A percentile compares a stretch with the other conserved stretches of the same genome.
Conservation (phyloP, 2,329 filamentous ascomycete genomes). For the Setomelanomma holmii region DNA sequence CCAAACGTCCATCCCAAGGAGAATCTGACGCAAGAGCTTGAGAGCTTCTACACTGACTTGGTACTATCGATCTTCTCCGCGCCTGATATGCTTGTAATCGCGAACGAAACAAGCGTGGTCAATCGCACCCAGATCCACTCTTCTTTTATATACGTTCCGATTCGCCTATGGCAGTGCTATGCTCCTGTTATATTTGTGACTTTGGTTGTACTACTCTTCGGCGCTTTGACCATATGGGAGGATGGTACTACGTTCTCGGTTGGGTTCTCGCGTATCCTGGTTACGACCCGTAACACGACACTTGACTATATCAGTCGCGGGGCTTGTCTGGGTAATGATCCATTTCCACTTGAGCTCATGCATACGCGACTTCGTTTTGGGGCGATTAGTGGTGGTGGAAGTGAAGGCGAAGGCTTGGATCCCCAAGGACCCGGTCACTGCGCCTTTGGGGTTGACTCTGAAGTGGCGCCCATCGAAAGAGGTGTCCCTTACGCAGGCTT, state of each 20-base stretch:
- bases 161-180: constrained; percentile 43
- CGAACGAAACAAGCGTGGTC: constrained; percentile 18
- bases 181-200: constrained; percentile 38
- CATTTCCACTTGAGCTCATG: constrained; percentile 48
- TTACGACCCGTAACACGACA: constrained; percentile 44
- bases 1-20: constrained; percentile 45
- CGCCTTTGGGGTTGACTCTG: constrained; percentile 40
- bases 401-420: constrained; percentile 18
- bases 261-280: constrained; percentile 43
- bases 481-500: constrained; percentile 32
- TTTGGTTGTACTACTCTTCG: constrained; percentile 36
- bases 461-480: constrained; percentile 28
- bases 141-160: constrained; percentile 38
- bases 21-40: constrained; percentile 15
- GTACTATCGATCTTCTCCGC: constrained; percentile 43
- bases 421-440: constrained; percentile 30
- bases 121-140: constrained; percentile 32
- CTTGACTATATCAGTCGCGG: constrained; percentile 49
- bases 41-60: constrained; percentile 42
- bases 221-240: constrained; percentile 36
- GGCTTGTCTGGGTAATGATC: constrained; percentile 49
- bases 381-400: constrained; percentile 36
- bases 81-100: constrained; percentile 39
- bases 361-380: constrained; percentile 46
- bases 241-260: constrained; percentile 45